Conservation (phyloP, 164 flowering plant genomes). For the Stephania cephalantha region DNA sequence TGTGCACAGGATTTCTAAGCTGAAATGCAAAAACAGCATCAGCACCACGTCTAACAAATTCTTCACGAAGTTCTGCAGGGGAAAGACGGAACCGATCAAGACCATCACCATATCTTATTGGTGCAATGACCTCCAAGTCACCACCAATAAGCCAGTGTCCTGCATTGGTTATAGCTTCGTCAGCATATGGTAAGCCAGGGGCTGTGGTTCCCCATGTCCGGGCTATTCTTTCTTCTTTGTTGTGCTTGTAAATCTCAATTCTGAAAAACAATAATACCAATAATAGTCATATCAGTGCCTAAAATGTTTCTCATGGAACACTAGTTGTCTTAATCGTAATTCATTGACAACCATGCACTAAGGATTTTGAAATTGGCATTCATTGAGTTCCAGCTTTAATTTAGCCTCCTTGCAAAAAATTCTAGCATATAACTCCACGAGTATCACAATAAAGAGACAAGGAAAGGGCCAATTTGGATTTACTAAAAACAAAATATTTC, state of each 20-base stretch:
- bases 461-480: no score
- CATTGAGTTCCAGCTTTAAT: no score
- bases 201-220: conserved; percentile 94
- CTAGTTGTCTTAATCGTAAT: not conserved
- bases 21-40: conserved; percentile 96
- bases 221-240: conserved; percentile 81
- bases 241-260: conserved; percentile 88
- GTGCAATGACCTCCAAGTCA: conserved; percentile 76
- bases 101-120: conserved; percentile 75
- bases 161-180: conserved; percentile 51
- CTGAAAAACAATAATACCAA: conserved; percentile 28
- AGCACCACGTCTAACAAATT: conserved; percentile 66
- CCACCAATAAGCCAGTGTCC: conserved; percentile 93
- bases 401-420: not conserved
- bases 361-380: not conserved
- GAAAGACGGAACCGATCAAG: conserved; percentile 82
- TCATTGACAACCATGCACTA: not conserved
- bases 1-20: conserved; percentile 91
- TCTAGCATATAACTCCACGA: not conserved
- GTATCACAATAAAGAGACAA: not conserved
- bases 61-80: conserved; percentile 71
- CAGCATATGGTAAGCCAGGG: conserved; percentile 78
- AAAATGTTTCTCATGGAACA: not conserved
- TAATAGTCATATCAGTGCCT: not conserved
- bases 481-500: no score